A percentile compares a stretch with the other conserved stretches of the same genome.
These are phyloP conservation scores for Priceomyces melissophilus DNA, from an alignment of 805 yeast genomes.

Conservation along the genomic window DNA sequence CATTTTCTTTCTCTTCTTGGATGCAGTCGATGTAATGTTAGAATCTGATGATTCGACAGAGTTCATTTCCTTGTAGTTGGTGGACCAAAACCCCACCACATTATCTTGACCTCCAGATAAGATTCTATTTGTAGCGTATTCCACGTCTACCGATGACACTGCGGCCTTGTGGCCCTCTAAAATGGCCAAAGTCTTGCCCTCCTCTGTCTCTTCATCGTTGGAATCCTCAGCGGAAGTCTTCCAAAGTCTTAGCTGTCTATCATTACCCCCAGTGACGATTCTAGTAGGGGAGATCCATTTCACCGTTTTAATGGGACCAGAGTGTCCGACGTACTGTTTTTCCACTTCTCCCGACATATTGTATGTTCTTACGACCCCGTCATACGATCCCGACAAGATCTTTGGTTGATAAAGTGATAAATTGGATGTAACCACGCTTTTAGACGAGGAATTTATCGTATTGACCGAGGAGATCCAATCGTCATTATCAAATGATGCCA, in stretches of 20 bases:
- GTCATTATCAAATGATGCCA: constrained; percentile 84
- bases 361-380: constrained; percentile 91
- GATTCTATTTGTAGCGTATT: constrained; percentile 52
- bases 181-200: constrained; percentile 77
- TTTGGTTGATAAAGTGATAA: constrained; percentile 38
- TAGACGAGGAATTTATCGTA: constrained; percentile 37
- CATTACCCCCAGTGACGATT: constrained; percentile 83
- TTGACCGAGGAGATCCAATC: constrained; percentile 91
- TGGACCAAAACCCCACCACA: constrained; percentile 84
- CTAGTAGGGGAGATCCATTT: constrained; percentile 74
- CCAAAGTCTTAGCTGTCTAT: constrained; percentile 88
- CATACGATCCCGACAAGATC: constrained; percentile 87
- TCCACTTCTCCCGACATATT: constrained; percentile 75
- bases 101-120: constrained; percentile 84
- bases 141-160: constrained; percentile 72
- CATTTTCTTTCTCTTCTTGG: constrained; percentile 83
- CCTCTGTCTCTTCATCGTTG: constrained; percentile 43
- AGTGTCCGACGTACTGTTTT: constrained; percentile 82
- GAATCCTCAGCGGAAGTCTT: constrained; percentile 50
- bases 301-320: constrained; percentile 80
- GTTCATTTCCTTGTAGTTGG: constrained; percentile 76
- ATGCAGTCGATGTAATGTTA: constrained; percentile 63
- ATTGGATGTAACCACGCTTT: constrained; percentile 20
- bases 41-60: constrained; percentile 48
- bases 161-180: constrained; percentile 89